Conservation (phyloP, 2,329 filamentous ascomycete genomes). For the Cladosporium sp. region DNA sequence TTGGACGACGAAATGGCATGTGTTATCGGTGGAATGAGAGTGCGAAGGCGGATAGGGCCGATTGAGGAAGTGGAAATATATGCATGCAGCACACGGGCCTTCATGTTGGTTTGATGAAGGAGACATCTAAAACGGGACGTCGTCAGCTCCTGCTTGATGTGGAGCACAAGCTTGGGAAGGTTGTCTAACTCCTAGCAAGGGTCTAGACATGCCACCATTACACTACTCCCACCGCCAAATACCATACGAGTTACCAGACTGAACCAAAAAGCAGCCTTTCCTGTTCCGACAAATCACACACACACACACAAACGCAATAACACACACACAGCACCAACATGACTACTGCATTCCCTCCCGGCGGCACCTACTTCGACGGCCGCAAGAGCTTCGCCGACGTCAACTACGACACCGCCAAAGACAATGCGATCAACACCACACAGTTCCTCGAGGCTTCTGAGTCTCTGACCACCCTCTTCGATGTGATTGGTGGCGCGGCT, state of each 20-base stretch:
- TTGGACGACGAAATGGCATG: not conserved
- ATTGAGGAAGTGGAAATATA: not conserved
- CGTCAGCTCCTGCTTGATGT: not conserved
- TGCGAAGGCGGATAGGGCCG: conserved; percentile 1
- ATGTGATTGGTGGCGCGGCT: conserved; percentile 66
- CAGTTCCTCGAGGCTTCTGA: conserved; percentile 92
- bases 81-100: not conserved
- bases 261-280: not conserved
- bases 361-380: conserved; percentile 80
- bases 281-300: not conserved
- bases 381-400: conserved; percentile 86
- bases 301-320: not conserved
- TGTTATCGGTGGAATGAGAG: not conserved
- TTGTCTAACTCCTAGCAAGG: not conserved
- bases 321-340: conserved; percentile 25
- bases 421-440: conserved; percentile 71
- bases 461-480: conserved; percentile 81
- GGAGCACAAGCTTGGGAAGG: not conserved
- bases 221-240: not conserved
- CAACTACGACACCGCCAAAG: conserved; percentile 69
- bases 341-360: conserved; percentile 50
- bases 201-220: not conserved
- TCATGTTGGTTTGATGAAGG: not conserved
- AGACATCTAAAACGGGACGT: not conserved
- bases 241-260: not conserved